Conservation (phyloP, 2,329 filamentous ascomycete species). For the Stylonectria norvegica region DNA sequence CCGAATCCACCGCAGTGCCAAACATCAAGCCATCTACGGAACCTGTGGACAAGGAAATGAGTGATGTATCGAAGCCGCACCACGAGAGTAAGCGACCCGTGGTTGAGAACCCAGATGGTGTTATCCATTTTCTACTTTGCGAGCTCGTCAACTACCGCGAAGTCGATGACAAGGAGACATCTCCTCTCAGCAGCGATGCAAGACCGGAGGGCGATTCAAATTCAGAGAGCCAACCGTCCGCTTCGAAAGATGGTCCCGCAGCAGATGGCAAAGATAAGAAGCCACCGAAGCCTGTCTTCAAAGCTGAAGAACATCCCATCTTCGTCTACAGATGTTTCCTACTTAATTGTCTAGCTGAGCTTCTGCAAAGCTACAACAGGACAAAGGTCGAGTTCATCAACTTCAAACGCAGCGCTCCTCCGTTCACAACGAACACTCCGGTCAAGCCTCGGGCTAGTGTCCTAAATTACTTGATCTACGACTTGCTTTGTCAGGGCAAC, state of each 20-base stretch:
- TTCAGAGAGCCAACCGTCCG: slow-evolving; percentile 23
- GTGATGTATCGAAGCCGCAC: slow-evolving; percentile 60
- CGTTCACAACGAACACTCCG: slow-evolving; percentile 78
- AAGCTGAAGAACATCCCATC: slow-evolving; percentile 87
- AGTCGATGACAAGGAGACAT: slow-evolving; percentile 77
- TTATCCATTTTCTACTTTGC: slow-evolving; percentile 90
- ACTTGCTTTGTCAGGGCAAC: slow-evolving; percentile 62
- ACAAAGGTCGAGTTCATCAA: slow-evolving; percentile 99
- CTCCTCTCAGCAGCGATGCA: slow-evolving; percentile 41
- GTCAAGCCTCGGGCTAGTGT: slow-evolving; percentile 92
- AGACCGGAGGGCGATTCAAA: slow-evolving; percentile 34
- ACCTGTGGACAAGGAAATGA: slow-evolving; percentile 55
- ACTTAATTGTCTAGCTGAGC: slow-evolving; percentile 84
- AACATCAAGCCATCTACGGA: slow-evolving; percentile 62
- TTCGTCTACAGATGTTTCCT: slow-evolving; percentile 97
- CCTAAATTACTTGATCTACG: slow-evolving; percentile 87
- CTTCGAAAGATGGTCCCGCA: slow-evolving; percentile 28
- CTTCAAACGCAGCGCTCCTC: slow-evolving; percentile 88
- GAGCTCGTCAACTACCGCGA: slow-evolving; percentile 90
- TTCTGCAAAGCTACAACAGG: slow-evolving; percentile 86
- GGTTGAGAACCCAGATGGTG: slow-evolving; percentile 89
- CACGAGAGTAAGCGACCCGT: slow-evolving; percentile 75
- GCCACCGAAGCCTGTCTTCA: slow-evolving; percentile 70
- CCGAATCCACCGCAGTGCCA: slow-evolving; percentile 23
- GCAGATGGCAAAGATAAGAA: slow-evolving; percentile 59